These are phyloP conservation scores for Coffea humblotiana DNA, from an alignment of 305 asterid species.

Conservation along the genomic window DNA sequence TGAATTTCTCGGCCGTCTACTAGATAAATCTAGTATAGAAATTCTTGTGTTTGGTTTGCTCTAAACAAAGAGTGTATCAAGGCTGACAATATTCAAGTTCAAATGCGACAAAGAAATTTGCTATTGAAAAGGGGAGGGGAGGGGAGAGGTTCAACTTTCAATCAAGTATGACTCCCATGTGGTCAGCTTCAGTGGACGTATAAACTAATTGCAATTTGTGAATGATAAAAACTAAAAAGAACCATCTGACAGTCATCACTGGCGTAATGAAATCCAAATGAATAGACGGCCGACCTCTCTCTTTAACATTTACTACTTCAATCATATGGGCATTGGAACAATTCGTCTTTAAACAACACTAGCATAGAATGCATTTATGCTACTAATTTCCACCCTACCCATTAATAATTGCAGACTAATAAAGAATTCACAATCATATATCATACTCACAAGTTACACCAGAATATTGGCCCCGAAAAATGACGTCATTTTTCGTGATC, in stretches of 20 bases:
- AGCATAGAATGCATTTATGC: too few species aligned
- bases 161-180: conserved; percentile 38
- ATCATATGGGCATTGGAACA: background rate
- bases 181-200: conserved; percentile 23
- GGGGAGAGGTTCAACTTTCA: background rate
- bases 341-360: background rate
- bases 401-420: too few species aligned
- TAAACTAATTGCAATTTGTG: conserved; percentile 9
- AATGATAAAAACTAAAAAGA: conserved; percentile 5
- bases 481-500: too few species aligned
- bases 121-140: background rate
- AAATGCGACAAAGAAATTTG: conserved; percentile 9
- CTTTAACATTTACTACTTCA: background rate
- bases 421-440: too few species aligned
- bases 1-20: conserved; percentile 20
- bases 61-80: background rate
- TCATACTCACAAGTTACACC: too few species aligned
- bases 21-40: background rate
- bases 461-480: too few species aligned
- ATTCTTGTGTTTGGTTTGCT: background rate
- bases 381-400: too few species aligned
- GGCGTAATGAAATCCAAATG: conserved; percentile 26
- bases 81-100: conserved; percentile 4
- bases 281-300: conserved; percentile 13
- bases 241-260: conserved; percentile 21